Percentiles rank a stretch among this genome's conserved stretches.
Conservation (phyloP, 108 stramenopile species). For the Fragilariopsis cylindrus region DNA sequence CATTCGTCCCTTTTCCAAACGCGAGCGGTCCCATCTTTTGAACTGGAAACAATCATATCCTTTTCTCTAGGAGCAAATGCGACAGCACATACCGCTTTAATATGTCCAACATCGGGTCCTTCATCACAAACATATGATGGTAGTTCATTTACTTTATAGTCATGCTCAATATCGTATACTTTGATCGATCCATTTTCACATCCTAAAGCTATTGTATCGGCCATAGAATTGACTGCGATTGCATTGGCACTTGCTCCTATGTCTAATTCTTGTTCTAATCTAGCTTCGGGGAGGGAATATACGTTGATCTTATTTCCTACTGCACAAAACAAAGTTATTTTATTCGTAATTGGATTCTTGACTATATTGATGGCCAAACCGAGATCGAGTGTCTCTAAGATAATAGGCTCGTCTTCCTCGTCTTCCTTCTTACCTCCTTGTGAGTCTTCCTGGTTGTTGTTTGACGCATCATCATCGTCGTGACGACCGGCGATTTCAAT, state of each 20-base stretch:
- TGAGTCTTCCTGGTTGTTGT: neutral
- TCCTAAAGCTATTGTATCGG: constrained; percentile 57
- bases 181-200: constrained; percentile 74
- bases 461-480: neutral
- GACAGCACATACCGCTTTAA: constrained; percentile 70
- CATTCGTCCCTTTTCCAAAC: constrained; percentile 52
- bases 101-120: constrained; percentile 49
- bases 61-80: constrained; percentile 52
- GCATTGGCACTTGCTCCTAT: constrained; percentile 46
- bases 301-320: constrained; percentile 40
- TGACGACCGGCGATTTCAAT: constrained; percentile 18
- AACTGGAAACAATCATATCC: constrained; percentile 47
- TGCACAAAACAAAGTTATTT: constrained; percentile 38
- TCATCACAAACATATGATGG: constrained; percentile 33
- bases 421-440: constrained; percentile 20
- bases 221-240: constrained; percentile 44
- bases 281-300: constrained; percentile 32
- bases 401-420: constrained; percentile 11
- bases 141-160: constrained; percentile 24
- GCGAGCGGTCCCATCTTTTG: constrained; percentile 85
- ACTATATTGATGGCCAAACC: constrained; percentile 42
- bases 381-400: constrained; percentile 39
- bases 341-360: constrained; percentile 39
- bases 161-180: constrained; percentile 47
- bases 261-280: constrained; percentile 21